Conservation (phyloP, 768 basidiomycete species). For the Calocybe cyanea region DNA sequence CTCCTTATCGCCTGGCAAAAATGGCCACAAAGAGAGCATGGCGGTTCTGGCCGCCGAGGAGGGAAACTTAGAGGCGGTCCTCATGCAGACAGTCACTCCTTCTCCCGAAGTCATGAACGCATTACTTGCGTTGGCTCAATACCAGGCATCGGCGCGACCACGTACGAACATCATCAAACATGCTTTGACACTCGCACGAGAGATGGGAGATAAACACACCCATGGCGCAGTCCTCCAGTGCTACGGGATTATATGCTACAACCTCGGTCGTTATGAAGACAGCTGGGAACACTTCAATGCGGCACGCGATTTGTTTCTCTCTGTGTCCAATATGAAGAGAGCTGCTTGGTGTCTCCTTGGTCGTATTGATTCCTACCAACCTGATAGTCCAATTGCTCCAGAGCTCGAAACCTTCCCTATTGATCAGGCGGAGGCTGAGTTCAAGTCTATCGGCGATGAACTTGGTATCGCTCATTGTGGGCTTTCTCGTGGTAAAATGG, state of each 20-base stretch:
- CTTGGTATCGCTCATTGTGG: not conserved
- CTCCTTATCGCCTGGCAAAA: conserved; percentile 1
- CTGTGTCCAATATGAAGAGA: not conserved
- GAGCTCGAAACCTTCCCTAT: not conserved
- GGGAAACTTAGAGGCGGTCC: too few species aligned
- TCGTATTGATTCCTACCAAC: not conserved
- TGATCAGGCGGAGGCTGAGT: not conserved
- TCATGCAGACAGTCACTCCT: conserved; percentile 9
- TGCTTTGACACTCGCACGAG: not conserved
- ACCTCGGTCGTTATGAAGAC: not conserved
- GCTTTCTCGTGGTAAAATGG: not conserved
- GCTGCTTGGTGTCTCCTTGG: not conserved
- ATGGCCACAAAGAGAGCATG: conserved; percentile 6
- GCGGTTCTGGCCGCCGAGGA: conserved; percentile 9
- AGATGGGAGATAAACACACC: not conserved
- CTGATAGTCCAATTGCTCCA: not conserved
- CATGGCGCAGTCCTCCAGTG: not conserved
- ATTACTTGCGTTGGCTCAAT: conserved; percentile 12
- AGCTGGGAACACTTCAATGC: not conserved
- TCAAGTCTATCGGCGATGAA: too few species aligned
- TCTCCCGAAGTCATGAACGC: conserved; percentile 10
- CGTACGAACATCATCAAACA: conserved; percentile 8
- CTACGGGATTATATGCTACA: not conserved
- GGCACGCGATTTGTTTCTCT: not conserved
- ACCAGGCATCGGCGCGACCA: conserved; percentile 16